A percentile compares a stretch with the other conserved stretches of the same genome.
Conservation (phyloP, 495 filamentous ascomycete genomes). For the Xylaria flabelliformis region DNA sequence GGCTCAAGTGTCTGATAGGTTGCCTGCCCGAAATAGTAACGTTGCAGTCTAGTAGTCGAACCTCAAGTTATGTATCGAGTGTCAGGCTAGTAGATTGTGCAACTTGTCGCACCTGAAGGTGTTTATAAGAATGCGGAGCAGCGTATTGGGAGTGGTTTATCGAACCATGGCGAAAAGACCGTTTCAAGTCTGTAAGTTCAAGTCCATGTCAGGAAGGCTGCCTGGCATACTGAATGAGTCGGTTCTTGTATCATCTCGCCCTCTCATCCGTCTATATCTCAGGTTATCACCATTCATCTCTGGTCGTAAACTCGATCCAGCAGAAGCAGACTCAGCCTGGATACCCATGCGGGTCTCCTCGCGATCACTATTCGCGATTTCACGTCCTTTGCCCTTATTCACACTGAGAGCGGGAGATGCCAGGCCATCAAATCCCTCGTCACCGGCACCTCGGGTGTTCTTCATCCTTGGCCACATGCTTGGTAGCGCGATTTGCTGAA, state of each 20-base stretch:
- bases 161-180: not conserved
- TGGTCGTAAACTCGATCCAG: constrained; percentile 32
- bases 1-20: not conserved
- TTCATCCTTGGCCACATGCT: constrained; percentile 92
- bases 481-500: constrained; percentile 92
- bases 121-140: not conserved
- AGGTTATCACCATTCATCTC: constrained; percentile 47
- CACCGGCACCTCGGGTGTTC: constrained; percentile 74
- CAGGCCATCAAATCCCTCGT: constrained; percentile 47
- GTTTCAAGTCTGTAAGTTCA: constrained; percentile 29
- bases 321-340: constrained; percentile 47
- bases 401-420: constrained; percentile 37
- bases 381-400: constrained; percentile 56
- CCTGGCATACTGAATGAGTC: constrained; percentile 44
- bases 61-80: not conserved
- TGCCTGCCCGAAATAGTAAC: not conserved
- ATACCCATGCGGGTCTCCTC: constrained; percentile 56
- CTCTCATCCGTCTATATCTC: constrained; percentile 44
- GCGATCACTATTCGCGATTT: constrained; percentile 53
- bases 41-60: no score
- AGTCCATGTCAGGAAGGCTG: constrained; percentile 37
- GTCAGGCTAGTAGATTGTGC: not conserved
- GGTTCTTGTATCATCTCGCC: constrained; percentile 33
- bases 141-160: not conserved
- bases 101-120: constrained; percentile 1